A percentile compares a stretch with the other conserved stretches of the same genome.
Evolutionary conservation across 352 stramenopile genomes (phyloP).

Genomic region (Phytophthora sansomeana): DNA sequence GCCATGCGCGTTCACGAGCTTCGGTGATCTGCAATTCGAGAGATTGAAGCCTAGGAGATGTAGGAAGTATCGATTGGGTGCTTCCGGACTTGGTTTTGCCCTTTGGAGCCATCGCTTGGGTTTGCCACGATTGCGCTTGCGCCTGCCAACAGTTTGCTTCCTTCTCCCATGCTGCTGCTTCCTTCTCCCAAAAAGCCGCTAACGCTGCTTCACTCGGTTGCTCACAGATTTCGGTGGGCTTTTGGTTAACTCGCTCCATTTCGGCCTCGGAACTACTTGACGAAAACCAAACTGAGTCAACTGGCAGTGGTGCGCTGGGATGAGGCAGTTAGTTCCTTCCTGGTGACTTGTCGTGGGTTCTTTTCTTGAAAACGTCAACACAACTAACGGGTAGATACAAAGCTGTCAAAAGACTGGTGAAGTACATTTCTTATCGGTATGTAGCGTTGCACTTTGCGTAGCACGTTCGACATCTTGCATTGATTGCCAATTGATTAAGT

Average conservation of each 20-base stretch:
- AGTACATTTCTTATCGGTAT: too few relatives aligned
- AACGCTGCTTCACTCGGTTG: background rate
- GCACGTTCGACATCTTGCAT: too few relatives aligned
- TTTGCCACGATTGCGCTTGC: background rate
- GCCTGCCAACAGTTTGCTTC: background rate
- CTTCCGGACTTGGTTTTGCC: background rate
- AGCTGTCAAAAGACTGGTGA: too few relatives aligned
- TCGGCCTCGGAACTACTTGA: background rate
- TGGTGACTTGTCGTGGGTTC: too few relatives aligned
- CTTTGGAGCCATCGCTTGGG: background rate
- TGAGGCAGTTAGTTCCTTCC: too few relatives aligned
- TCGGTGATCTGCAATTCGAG: background rate
- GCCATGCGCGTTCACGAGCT: background rate
- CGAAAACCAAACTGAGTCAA: background rate
- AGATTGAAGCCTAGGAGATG: background rate
- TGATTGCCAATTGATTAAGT: too few relatives aligned
- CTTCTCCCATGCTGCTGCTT: background rate
- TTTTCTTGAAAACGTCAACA: too few relatives aligned
- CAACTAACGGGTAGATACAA: too few relatives aligned
- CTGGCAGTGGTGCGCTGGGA: too few relatives aligned
- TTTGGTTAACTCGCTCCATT: background rate
- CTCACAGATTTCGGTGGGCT: background rate
- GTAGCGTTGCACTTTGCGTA: too few relatives aligned
- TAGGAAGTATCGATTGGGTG: background rate
- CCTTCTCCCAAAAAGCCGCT: background rate